These are phyloP conservation scores for Silene vulgaris DNA, from an alignment of 179 eudicot genomes.

Conservation along the genomic window DNA sequence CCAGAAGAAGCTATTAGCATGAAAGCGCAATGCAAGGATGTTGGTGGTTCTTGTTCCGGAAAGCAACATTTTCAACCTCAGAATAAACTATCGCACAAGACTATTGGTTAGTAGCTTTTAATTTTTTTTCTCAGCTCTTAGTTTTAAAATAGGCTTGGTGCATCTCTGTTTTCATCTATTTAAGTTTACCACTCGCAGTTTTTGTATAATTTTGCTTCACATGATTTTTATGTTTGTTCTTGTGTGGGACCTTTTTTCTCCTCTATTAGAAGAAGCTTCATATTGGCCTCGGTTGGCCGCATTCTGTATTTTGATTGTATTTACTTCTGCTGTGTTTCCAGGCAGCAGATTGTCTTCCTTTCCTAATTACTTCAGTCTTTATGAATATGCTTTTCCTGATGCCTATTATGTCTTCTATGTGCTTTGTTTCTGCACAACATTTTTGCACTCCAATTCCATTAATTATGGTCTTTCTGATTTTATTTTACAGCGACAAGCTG, in stretches of 20 bases:
- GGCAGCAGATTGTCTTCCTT: background rate
- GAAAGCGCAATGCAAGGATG: conserved; percentile 23
- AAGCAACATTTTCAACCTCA: conserved; percentile 24
- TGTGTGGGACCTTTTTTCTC: background rate
- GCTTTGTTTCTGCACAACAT: background rate
- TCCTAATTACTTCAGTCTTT: background rate
- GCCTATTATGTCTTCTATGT: background rate
- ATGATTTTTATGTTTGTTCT: background rate
- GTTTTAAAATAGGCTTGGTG: background rate
- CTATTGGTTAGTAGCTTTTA: conserved; percentile 42
- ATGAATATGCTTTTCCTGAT: background rate
- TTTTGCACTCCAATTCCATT: background rate
- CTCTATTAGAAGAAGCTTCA: background rate
- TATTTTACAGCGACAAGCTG: conserved; percentile 59
- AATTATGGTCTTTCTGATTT: conserved; percentile 10
- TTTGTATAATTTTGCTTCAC: background rate
- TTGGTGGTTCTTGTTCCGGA: conserved; percentile 24
- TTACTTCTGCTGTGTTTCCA: background rate
- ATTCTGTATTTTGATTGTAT: background rate
- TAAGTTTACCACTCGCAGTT: background rate
- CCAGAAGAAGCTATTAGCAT: conserved; percentile 17
- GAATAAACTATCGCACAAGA: conserved; percentile 45
- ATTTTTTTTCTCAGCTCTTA: background rate
- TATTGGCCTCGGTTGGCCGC: background rate
- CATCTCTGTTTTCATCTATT: background rate